Evolutionary conservation across 768 basidiomycete species (phyloP).

Genomic region (Lyophyllum atratum): DNA sequence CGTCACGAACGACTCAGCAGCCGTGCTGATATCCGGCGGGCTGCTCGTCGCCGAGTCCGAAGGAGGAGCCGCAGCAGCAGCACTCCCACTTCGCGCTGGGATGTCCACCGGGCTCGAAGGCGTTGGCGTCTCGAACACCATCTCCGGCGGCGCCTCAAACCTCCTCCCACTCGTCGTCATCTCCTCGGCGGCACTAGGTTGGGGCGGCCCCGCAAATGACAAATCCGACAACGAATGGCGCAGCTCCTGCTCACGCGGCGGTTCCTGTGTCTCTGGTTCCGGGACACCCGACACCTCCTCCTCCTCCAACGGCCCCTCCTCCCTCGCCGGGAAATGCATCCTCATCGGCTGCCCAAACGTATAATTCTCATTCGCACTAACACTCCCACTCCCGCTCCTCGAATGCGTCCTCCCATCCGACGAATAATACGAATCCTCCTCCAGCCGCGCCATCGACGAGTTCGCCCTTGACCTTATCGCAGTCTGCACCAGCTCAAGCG

Average conservation of each 20-base stretch:
- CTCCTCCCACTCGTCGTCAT: background rate
- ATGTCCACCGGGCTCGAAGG: slow-evolving; percentile 26
- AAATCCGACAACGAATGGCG: slow-evolving; percentile 15
- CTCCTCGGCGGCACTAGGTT: background rate
- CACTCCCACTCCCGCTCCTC: slow-evolving; percentile 51
- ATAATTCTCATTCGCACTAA: slow-evolving; percentile 61
- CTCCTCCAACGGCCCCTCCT: slow-evolving; percentile 22
- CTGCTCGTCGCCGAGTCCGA: slow-evolving; percentile 32
- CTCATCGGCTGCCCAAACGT: slow-evolving; percentile 70
- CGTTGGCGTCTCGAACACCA: slow-evolving; percentile 13
- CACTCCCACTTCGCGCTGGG: slow-evolving; percentile 22
- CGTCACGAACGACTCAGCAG: slow-evolving; percentile 69
- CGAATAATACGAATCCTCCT: slow-evolving; percentile 47
- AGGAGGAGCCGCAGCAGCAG: slow-evolving; percentile 7
- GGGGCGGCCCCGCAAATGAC: slow-evolving; percentile 9
- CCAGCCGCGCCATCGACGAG: slow-evolving; percentile 71
- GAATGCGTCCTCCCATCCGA: slow-evolving; percentile 43
- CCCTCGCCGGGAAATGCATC: slow-evolving; percentile 34
- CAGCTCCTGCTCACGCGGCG: no score
- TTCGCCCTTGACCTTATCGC: slow-evolving; percentile 55
- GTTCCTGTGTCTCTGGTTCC: no score
- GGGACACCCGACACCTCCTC: no score
- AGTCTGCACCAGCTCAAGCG: slow-evolving; percentile 54
- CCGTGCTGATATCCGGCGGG: slow-evolving; percentile 67
- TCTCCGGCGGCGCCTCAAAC: background rate